phyloP scores from a whole-genome alignment of 2,329 filamentous ascomycete genomes.

The Xylariaceae sp. region DNA sequence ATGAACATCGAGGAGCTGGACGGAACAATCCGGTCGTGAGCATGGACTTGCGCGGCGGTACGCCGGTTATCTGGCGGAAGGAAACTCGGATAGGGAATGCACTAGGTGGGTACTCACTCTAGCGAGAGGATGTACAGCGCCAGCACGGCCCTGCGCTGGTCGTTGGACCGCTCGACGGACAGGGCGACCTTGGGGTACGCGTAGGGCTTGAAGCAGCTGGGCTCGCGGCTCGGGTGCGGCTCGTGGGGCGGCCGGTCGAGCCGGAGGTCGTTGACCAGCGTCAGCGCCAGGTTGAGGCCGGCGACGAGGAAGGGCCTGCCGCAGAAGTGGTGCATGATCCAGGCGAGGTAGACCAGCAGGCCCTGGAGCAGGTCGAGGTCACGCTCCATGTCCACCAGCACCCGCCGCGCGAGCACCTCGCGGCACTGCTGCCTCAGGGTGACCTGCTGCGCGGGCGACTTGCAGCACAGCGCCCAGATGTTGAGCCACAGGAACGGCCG shows the following conservation, averaged over 20 bases:
- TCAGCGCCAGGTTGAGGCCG: conserved; percentile 33
- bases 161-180: conserved; percentile 19
- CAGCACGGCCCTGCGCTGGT: conserved; percentile 23
- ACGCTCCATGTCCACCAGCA: conserved; percentile 41
- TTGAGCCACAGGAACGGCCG: conserved; percentile 41
- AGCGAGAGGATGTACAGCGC: conserved; percentile 22
- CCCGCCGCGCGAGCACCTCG: conserved; percentile 35
- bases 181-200: conserved; percentile 8
- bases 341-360: conserved; percentile 36
- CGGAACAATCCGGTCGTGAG: no score
- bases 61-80: no score
- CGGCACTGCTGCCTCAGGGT: conserved; percentile 33
- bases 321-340: conserved; percentile 29
- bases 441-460: conserved; percentile 32
- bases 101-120: conserved; percentile 13
- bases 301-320: conserved; percentile 38
- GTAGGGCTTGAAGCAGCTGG: conserved; percentile 17
- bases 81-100: neutral
- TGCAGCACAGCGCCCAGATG: conserved; percentile 39
- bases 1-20: conserved; percentile 19
- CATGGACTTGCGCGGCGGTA: no score
- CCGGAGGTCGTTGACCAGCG: conserved; percentile 38
- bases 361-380: conserved; percentile 46
- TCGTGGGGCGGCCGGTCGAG: conserved; percentile 28
- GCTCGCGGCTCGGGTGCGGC: conserved; percentile 10